Conservation (phyloP, 768 basidiomycete species). For the Boletus coccyginus region DNA sequence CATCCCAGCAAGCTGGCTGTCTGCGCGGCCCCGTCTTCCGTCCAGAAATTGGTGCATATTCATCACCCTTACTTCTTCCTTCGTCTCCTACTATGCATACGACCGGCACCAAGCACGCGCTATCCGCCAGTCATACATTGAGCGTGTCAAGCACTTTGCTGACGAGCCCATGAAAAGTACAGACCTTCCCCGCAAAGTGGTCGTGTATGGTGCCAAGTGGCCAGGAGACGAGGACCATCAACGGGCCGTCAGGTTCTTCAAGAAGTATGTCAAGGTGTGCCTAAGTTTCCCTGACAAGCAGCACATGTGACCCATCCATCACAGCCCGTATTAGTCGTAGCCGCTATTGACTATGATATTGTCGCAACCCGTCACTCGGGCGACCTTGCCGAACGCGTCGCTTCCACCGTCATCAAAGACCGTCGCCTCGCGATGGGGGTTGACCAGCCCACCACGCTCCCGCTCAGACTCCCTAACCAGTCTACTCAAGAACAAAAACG, state of each 20-base stretch:
- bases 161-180: conserved; percentile 62
- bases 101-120: conserved; percentile 80
- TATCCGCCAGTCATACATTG: conserved; percentile 76
- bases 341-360: conserved; percentile 90
- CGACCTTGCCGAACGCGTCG: conserved; percentile 74
- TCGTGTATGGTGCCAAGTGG: conserved; percentile 87
- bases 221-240: conserved; percentile 94
- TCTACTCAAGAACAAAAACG: conserved; percentile 51
- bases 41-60: conserved; percentile 96
- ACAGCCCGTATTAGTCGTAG: conserved; percentile 91
- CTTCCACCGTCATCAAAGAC: conserved; percentile 66
- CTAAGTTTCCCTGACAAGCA: conserved; percentile 10
- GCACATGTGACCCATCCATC: conserved; percentile 2
- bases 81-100: conserved; percentile 75
- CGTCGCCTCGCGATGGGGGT: conserved; percentile 68
- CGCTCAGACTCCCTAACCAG: conserved; percentile 50
- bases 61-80: conserved; percentile 67
- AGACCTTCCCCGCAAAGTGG: conserved; percentile 74
- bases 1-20: conserved; percentile 73
- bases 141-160: conserved; percentile 75
- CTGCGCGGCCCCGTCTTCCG: conserved; percentile 81
- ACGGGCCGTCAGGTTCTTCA: conserved; percentile 82
- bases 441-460: conserved; percentile 44
- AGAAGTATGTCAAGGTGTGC: conserved; percentile 94
- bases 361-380: conserved; percentile 80